A percentile compares a stretch with the other conserved stretches of the same genome.
These are phyloP conservation scores for Astragalus glycyphyllos DNA, from an alignment of 306 rosid species.

Conservation along the genomic window DNA sequence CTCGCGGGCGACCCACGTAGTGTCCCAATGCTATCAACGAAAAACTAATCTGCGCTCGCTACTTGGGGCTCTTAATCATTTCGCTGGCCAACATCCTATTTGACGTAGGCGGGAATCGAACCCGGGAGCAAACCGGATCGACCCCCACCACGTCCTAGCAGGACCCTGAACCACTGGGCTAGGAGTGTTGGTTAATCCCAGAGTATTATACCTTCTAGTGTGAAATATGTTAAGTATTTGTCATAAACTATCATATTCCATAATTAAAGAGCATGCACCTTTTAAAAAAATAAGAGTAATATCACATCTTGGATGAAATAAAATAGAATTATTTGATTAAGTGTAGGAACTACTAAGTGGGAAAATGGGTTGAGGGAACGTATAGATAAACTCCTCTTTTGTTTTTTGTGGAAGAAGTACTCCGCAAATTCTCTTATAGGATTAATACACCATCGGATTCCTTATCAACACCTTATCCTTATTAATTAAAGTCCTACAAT, in stretches of 20 bases:
- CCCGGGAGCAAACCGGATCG: too few species aligned
- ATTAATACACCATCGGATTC: conserved; percentile 31
- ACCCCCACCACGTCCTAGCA: too few species aligned
- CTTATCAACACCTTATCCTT: conserved; percentile 14
- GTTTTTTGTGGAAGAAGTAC: conserved; percentile 16
- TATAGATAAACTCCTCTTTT: conserved; percentile 14
- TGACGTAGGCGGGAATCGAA: too few species aligned
- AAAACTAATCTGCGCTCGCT: too few species aligned
- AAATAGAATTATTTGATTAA: conserved; percentile 8
- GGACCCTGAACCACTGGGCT: too few species aligned
- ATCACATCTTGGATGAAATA: conserved; percentile 5
- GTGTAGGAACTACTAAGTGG: conserved; percentile 1
- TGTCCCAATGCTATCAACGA: too few species aligned
- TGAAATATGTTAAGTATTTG: conserved; percentile 6
- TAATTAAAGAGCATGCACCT: conserved; percentile 9
- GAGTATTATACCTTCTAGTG: neutral
- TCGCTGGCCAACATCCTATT: too few species aligned
- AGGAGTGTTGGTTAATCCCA: too few species aligned
- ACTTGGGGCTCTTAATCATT: too few species aligned
- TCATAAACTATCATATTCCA: conserved; percentile 29
- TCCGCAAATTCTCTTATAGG: conserved; percentile 5
- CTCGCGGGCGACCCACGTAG: too few species aligned
- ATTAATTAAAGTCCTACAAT: conserved; percentile 25
- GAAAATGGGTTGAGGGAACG: conserved; percentile 6
- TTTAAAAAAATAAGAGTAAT: neutral